These are phyloP conservation scores for Rhizophagus sp. DNA, from an alignment of 192 early-diverging fungal genomes.

Conservation along the genomic window DNA sequence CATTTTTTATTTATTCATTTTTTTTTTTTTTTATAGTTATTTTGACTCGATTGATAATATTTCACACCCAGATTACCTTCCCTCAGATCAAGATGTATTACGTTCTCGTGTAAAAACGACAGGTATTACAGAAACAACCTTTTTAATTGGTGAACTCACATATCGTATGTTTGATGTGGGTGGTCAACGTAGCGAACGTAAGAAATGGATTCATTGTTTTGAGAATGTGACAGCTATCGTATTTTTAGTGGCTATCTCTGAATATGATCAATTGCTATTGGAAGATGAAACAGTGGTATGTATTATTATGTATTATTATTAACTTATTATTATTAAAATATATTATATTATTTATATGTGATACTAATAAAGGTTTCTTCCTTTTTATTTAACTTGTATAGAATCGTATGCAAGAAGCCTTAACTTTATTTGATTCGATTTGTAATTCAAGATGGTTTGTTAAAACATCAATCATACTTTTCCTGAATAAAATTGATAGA, in stretches of 20 bases:
- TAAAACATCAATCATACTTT: slow-evolving; percentile 95
- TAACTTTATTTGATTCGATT: slow-evolving; percentile 96
- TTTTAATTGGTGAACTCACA: slow-evolving; percentile 87
- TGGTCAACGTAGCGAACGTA: slow-evolving; percentile 96
- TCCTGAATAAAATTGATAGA: slow-evolving; percentile 98
- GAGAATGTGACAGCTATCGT: slow-evolving; percentile 96
- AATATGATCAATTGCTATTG: slow-evolving; percentile 94
- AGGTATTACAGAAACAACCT: slow-evolving; percentile 94
- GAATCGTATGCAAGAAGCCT: slow-evolving; percentile 95
- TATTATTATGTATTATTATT: background rate
- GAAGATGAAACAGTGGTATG: slow-evolving; percentile 93
- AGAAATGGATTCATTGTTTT: slow-evolving; percentile 99
- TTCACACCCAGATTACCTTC: slow-evolving; percentile 74
- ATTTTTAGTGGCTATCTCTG: slow-evolving; percentile 94
- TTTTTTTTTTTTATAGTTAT: slow-evolving; percentile 63
- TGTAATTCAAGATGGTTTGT: slow-evolving; percentile 98
- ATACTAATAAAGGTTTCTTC: too few relatives aligned
- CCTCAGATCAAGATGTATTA: slow-evolving; percentile 95
- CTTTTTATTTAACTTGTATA: slow-evolving; percentile 26
- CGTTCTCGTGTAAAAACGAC: slow-evolving; percentile 97
- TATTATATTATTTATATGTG: too few relatives aligned
- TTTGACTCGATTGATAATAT: slow-evolving; percentile 93
- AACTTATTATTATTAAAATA: too few relatives aligned
- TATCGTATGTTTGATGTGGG: slow-evolving; percentile 99
- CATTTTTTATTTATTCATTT: background rate